A percentile compares a stretch with the other conserved stretches of the same genome.
Evolutionary conservation across 2,329 filamentous ascomycete species (phyloP).

Genomic region (Coniochaeta ligniaria): DNA sequence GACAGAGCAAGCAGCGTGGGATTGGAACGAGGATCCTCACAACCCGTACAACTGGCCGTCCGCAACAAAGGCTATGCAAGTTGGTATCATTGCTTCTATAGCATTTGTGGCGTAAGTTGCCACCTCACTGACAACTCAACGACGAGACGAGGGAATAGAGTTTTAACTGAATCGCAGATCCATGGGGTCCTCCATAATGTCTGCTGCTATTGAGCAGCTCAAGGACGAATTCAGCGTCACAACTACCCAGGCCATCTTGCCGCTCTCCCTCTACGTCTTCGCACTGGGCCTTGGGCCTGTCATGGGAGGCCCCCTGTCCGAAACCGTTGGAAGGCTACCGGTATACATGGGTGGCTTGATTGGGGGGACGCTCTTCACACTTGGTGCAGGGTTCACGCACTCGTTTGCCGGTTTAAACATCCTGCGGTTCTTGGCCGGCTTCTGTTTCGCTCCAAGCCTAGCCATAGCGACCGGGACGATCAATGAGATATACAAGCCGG

Average conservation of each 20-base stretch:
- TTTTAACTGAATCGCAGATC: slow-evolving; percentile 29
- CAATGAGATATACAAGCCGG: slow-evolving; percentile 37
- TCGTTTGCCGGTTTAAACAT: slow-evolving; percentile 43
- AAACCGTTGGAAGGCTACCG: slow-evolving; percentile 46
- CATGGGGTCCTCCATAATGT: slow-evolving; percentile 46
- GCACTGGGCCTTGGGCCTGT: slow-evolving; percentile 55
- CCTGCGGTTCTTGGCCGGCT: slow-evolving; percentile 49
- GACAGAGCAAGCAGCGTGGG: slow-evolving; percentile 4
- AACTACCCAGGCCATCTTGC: slow-evolving; percentile 49
- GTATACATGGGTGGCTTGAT: slow-evolving; percentile 41
- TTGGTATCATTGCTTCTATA: slow-evolving; percentile 27
- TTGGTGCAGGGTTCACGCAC: slow-evolving; percentile 45
- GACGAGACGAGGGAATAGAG: background rate
- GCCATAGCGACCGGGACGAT: slow-evolving; percentile 42
- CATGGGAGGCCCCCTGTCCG: slow-evolving; percentile 50
- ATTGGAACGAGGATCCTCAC: slow-evolving; percentile 30
- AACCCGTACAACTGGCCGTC: slow-evolving; percentile 46
- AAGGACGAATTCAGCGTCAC: slow-evolving; percentile 46
- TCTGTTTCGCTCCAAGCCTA: slow-evolving; percentile 40
- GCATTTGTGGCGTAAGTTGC: slow-evolving; percentile 31
- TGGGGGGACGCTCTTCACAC: slow-evolving; percentile 44
- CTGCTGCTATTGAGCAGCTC: slow-evolving; percentile 36
- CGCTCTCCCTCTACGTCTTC: slow-evolving; percentile 52
- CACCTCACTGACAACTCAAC: background rate
- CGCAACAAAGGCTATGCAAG: slow-evolving; percentile 30